These are phyloP conservation scores for Solanum phureja DNA, from an alignment of 257 asterid species.

Conservation along the genomic window DNA sequence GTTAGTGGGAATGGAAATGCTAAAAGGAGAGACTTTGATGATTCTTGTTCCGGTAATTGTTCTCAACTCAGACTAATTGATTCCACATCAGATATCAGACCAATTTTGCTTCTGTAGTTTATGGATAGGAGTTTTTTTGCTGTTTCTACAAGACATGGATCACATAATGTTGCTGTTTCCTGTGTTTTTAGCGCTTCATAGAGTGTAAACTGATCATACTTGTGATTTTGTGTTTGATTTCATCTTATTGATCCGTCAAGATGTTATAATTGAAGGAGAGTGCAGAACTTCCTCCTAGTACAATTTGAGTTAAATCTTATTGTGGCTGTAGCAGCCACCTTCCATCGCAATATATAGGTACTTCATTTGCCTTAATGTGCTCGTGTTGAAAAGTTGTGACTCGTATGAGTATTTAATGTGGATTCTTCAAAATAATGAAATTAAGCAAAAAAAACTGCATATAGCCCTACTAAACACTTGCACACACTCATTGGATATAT, in stretches of 20 bases:
- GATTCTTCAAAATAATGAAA: not conserved
- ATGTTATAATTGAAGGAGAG: not conserved
- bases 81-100: not conserved
- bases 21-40: constrained; percentile 17
- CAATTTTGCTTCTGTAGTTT: not conserved
- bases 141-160: not conserved
- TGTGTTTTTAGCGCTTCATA: not conserved
- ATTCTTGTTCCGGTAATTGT: constrained; percentile 34
- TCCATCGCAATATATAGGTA: not conserved
- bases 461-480: not conserved
- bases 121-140: not conserved
- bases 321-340: not conserved
- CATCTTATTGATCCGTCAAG: no score
- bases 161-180: not conserved
- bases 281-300: not conserved
- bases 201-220: not conserved
- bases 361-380: not conserved
- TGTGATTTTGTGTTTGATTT: not conserved
- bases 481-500: not conserved
- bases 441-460: not conserved
- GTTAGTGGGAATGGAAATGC: constrained; percentile 19
- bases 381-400: not conserved
- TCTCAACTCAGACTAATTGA: not conserved
- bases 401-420: not conserved
- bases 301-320: not conserved